A percentile compares a stretch with the other conserved stretches of the same genome.
These are phyloP conservation scores for Cyclotella cryptica DNA, from an alignment of 108 stramenopile genomes.

Conservation along the genomic window DNA sequence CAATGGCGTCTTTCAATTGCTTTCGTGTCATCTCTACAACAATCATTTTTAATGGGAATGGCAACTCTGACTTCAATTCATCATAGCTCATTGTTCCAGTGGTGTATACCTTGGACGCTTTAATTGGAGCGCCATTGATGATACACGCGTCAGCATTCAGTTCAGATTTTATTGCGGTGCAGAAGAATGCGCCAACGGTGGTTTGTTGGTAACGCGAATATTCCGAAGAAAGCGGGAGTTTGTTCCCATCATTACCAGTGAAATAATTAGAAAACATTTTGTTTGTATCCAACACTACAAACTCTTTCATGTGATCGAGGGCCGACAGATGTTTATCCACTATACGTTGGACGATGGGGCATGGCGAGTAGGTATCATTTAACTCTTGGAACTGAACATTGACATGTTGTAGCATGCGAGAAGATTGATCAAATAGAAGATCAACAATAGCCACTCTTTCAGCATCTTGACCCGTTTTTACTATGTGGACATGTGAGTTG, in stretches of 20 bases:
- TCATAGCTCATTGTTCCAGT: constrained; percentile 66
- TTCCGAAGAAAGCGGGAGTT: constrained; percentile 59
- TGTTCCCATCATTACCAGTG: constrained; percentile 24
- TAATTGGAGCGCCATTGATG: constrained; percentile 83
- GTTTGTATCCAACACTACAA: constrained; percentile 57
- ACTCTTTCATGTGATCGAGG: constrained; percentile 60
- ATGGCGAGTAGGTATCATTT: constrained; percentile 45
- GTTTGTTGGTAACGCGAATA: constrained; percentile 72
- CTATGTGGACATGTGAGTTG: constrained; percentile 47
- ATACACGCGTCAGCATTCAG: constrained; percentile 69
- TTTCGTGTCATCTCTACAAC: constrained; percentile 71
- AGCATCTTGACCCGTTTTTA: constrained; percentile 78
- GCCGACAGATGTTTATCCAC: constrained; percentile 64
- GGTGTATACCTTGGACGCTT: constrained; percentile 58
- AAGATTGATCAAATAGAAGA: constrained; percentile 56
- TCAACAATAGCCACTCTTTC: constrained; percentile 70
- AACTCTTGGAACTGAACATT: constrained; percentile 54
- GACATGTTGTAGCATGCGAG: constrained; percentile 16
- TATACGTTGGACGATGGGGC: constrained; percentile 54
- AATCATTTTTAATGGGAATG: constrained; percentile 86
- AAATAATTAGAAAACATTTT: constrained; percentile 48
- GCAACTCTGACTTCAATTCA: constrained; percentile 77
- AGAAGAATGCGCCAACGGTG: constrained; percentile 71
- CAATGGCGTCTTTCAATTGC: constrained; percentile 65
- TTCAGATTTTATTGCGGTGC: constrained; percentile 69